Conservation (phyloP, 306 rosid species). For the Benincasa hispida region DNA sequence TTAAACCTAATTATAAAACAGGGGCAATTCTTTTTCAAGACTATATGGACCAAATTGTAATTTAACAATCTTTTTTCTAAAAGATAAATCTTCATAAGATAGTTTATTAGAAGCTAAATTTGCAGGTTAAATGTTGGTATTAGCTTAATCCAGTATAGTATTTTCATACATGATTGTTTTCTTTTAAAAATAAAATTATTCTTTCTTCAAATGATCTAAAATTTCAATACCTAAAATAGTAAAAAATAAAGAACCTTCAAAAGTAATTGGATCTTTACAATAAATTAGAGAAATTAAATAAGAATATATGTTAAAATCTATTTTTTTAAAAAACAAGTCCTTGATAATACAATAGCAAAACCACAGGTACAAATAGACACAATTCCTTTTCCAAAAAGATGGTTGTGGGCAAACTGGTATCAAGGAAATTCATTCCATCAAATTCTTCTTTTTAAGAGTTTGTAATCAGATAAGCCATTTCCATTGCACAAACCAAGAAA, state of each 20-base stretch:
- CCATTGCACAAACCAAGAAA: slow-evolving; percentile 34
- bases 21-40: too few relatives aligned
- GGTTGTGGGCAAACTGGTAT: neutral
- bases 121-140: too few relatives aligned
- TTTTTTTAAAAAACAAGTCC: neutral
- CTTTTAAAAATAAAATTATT: neutral
- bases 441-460: neutral
- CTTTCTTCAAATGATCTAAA: too few relatives aligned
- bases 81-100: too few relatives aligned
- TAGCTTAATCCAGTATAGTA: too few relatives aligned
- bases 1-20: too few relatives aligned
- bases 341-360: neutral
- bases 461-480: neutral
- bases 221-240: neutral
- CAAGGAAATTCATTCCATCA: neutral
- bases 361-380: neutral
- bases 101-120: too few relatives aligned
- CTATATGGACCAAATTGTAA: too few relatives aligned
- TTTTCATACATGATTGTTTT: neutral
- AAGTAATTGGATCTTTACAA: neutral
- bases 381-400: neutral
- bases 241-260: neutral
- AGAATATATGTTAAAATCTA: neutral
- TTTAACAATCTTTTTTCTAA: too few relatives aligned
- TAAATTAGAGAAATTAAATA: neutral